These are phyloP conservation scores for Yarrowia sp. DNA, from an alignment of 805 yeast species.

Conservation along the genomic window DNA sequence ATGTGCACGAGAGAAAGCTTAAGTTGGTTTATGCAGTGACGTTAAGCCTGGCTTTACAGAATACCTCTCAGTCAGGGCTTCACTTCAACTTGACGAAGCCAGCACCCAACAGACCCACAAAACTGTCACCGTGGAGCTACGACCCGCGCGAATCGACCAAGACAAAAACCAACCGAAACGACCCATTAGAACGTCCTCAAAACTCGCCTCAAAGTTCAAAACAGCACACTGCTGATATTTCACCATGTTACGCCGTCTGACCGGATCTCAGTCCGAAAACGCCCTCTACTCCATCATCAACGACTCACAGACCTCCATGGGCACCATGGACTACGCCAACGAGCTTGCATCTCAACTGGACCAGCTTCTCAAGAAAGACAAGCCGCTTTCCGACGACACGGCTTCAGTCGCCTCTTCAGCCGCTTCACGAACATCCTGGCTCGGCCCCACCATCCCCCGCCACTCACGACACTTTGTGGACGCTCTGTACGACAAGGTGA, in stretches of 20 bases:
- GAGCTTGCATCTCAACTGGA: constrained; percentile 20
- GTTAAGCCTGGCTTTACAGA: neutral
- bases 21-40: neutral
- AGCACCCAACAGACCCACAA: too few relatives aligned
- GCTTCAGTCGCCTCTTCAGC: neutral
- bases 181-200: neutral
- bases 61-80: neutral
- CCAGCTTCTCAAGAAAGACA: constrained; percentile 7
- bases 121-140: too few relatives aligned
- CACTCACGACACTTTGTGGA: constrained; percentile 26
- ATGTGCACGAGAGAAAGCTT: neutral
- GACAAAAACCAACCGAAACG: neutral
- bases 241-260: neutral
- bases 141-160: too few relatives aligned
- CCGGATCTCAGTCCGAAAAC: constrained; percentile 12
- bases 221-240: neutral
- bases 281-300: constrained; percentile 1
- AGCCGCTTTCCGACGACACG: neutral
- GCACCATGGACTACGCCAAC: constrained; percentile 18
- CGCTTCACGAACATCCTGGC: neutral
- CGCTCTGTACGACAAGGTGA: constrained; percentile 11
- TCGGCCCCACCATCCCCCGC: constrained; percentile 8
- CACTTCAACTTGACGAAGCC: too few relatives aligned
- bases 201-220: neutral
- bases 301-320: constrained; percentile 23